A percentile compares a stretch with the other conserved stretches of the same genome.
Evolutionary conservation across 2,329 filamentous ascomycete genomes (phyloP).

Genomic region (Waltergamsia citrina): DNA sequence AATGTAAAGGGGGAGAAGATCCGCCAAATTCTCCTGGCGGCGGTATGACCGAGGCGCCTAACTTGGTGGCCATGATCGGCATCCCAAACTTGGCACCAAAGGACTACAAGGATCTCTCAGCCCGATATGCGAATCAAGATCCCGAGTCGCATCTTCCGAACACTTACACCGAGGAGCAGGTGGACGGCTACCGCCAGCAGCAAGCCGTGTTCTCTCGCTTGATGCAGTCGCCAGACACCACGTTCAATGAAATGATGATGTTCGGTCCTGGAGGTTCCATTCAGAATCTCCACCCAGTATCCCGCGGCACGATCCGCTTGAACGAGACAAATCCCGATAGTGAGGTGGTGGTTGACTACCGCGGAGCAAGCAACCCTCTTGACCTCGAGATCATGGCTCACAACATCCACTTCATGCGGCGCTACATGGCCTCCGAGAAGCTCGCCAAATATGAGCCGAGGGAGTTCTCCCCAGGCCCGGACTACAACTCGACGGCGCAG

Average conservation of each 20-base stretch:
- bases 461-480: slow-evolving; percentile 11
- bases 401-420: slow-evolving; percentile 14
- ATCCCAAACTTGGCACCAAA: slow-evolving; percentile 11
- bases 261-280: slow-evolving; percentile 11
- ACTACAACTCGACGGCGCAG: slow-evolving; percentile 9
- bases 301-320: slow-evolving; percentile 12
- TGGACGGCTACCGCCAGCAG: slow-evolving; percentile 28
- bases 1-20: neutral
- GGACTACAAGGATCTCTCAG: slow-evolving; percentile 9
- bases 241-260: slow-evolving; percentile 36
- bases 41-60: slow-evolving; percentile 6
- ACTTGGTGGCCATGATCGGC: slow-evolving; percentile 12
- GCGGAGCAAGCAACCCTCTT: slow-evolving; percentile 12
- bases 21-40: neutral
- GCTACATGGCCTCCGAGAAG: slow-evolving; percentile 11
- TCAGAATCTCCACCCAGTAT: slow-evolving; percentile 13
- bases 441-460: slow-evolving; percentile 11
- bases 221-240: slow-evolving; percentile 14
- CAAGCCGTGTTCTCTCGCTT: slow-evolving; percentile 15
- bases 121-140: slow-evolving; percentile 9
- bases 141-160: slow-evolving; percentile 10
- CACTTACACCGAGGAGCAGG: slow-evolving; percentile 10
- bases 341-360: slow-evolving; percentile 15
- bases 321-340: slow-evolving; percentile 11
- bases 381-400: slow-evolving; percentile 14